Percentiles rank a stretch among this genome's conserved stretches.
These are phyloP conservation scores for Actinomortierella ambigua DNA, from an alignment of 371 early-diverging fungal genomes.

Conservation along the genomic window DNA sequence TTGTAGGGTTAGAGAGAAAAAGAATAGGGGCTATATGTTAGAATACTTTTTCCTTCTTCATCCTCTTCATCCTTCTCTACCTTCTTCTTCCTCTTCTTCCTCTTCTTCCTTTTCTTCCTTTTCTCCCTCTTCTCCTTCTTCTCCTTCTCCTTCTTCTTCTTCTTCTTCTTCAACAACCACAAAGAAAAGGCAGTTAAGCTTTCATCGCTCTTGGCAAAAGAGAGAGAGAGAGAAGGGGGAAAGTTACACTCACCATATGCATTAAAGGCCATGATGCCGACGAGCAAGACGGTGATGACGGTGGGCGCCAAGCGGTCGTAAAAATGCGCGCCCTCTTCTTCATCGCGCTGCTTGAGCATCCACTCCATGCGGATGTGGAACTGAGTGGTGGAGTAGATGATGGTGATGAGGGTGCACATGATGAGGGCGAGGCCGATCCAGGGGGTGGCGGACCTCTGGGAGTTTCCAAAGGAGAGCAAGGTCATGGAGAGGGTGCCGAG, in stretches of 20 bases:
- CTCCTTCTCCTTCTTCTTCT: background rate
- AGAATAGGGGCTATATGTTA: background rate
- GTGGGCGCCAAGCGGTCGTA: slow-evolving; percentile 18
- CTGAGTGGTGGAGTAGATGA: slow-evolving; percentile 14
- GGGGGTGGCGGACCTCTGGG: slow-evolving; percentile 6
- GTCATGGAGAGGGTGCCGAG: slow-evolving; percentile 21
- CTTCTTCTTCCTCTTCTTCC: background rate
- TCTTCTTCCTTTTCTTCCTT: too few species aligned
- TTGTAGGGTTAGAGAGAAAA: background rate
- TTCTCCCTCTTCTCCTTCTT: too few species aligned
- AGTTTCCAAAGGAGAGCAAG: slow-evolving; percentile 18
- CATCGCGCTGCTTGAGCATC: slow-evolving; percentile 18
- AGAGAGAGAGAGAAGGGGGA: background rate
- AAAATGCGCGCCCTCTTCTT: slow-evolving; percentile 4
- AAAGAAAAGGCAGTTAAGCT: background rate
- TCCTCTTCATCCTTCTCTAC: background rate
- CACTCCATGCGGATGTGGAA: slow-evolving; percentile 38
- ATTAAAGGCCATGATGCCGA: slow-evolving; percentile 8
- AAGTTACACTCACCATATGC: slow-evolving; percentile 10
- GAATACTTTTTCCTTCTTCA: background rate
- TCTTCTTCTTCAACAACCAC: background rate
- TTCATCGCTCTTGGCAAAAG: background rate
- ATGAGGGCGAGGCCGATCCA: slow-evolving; percentile 16
- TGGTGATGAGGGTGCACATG: slow-evolving; percentile 10
- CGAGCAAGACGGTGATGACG: slow-evolving; percentile 4